Percentiles rank a stretch among this genome's conserved stretches.
These are phyloP conservation scores for Zygoascus biomembranicola DNA, from an alignment of 805 yeast species.

Conservation along the genomic window DNA sequence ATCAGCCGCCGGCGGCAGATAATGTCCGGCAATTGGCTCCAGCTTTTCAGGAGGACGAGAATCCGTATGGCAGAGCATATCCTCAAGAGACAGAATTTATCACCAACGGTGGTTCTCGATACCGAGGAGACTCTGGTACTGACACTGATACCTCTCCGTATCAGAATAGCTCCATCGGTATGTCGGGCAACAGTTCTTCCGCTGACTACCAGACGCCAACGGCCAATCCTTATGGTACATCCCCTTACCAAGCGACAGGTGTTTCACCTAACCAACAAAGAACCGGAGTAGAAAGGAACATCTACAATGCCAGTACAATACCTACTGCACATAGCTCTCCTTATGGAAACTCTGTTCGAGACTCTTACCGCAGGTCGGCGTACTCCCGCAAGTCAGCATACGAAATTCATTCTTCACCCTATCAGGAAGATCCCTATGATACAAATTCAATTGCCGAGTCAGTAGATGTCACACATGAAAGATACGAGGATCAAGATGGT, in stretches of 20 bases:
- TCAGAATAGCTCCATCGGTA: not conserved
- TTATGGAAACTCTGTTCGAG: no score
- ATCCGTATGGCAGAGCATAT: not conserved
- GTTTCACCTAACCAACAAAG: not conserved
- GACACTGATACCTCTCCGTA: not conserved
- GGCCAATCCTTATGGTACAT: not conserved
- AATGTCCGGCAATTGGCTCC: not conserved
- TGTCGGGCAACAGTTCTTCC: not conserved
- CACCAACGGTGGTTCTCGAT: not conserved
- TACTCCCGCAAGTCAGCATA: not conserved
- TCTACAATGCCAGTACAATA: not conserved
- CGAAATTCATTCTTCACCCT: not conserved
- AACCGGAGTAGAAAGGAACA: not conserved
- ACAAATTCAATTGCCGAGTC: not conserved
- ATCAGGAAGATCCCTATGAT: not conserved
- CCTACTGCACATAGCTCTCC: not conserved
- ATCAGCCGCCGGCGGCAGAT: not conserved
- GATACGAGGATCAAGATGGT: not conserved
- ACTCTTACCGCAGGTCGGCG: not conserved
- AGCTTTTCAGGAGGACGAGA: not conserved
- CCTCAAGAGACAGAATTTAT: not conserved
- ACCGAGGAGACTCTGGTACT: not conserved
- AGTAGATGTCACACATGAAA: not conserved
- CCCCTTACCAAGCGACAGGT: not conserved
- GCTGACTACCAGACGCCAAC: not conserved